These are phyloP conservation scores for Lentinula guzmanii DNA, from an alignment of 768 basidiomycete genomes.

Conservation along the genomic window DNA sequence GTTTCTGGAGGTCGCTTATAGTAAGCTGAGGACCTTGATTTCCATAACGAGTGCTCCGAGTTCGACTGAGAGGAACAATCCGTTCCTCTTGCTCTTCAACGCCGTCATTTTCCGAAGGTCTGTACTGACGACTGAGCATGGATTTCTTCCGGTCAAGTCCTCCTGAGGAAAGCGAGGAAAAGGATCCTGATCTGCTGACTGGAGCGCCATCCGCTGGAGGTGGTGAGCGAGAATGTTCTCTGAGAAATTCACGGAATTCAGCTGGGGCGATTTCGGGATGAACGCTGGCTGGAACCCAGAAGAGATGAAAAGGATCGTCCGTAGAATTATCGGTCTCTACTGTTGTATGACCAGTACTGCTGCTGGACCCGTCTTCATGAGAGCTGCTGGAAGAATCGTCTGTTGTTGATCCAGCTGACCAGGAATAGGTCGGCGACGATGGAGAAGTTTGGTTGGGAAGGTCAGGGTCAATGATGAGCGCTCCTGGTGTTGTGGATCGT, in stretches of 20 bases:
- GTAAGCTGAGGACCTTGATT: conserved; percentile 82
- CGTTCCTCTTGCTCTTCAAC: conserved; percentile 57
- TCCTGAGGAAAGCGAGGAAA: conserved; percentile 32
- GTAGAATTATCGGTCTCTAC: conserved; percentile 29
- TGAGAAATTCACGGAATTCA: conserved; percentile 92
- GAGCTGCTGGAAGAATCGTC: conserved; percentile 40
- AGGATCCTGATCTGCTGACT: conserved; percentile 37
- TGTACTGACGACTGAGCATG: conserved; percentile 93
- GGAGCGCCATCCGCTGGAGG: conserved; percentile 40
- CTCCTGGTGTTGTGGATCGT: conserved; percentile 79
- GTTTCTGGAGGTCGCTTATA: conserved; percentile 87
- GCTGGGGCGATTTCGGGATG: conserved; percentile 98
- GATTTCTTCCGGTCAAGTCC: conserved; percentile 80
- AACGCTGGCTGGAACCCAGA: conserved; percentile 96
- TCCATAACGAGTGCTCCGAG: conserved; percentile 60
- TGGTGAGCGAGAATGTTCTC: conserved; percentile 77
- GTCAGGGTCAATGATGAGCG: conserved; percentile 87
- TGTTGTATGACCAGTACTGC: conserved; percentile 13
- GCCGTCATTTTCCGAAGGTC: conserved; percentile 72
- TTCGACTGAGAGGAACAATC: conserved; percentile 64
- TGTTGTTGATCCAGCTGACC: conserved; percentile 34
- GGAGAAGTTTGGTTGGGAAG: conserved; percentile 70
- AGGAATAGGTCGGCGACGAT: conserved; percentile 49
- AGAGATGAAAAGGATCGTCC: conserved; percentile 85
- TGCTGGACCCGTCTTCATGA: conserved; percentile 27